Conservation (phyloP, 2,329 filamentous ascomycete species). For the Corynespora cassiicola region DNA sequence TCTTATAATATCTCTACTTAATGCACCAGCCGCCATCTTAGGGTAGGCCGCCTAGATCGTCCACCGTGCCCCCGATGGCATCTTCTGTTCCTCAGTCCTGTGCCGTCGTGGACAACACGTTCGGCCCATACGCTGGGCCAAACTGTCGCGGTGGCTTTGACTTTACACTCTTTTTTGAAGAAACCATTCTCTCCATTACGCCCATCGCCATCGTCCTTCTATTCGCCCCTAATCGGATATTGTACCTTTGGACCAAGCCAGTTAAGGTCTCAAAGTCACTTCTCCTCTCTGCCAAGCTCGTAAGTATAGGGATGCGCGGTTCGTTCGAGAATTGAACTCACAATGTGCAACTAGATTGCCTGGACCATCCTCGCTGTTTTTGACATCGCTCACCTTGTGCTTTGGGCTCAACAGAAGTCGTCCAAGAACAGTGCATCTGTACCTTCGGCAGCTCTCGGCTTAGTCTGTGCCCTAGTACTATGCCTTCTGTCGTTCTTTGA, state of each 20-base stretch:
- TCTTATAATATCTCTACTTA: slow-evolving; percentile 23
- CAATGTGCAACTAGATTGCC: slow-evolving; percentile 20
- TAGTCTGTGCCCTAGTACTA: slow-evolving; percentile 38
- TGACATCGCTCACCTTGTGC: slow-evolving; percentile 32
- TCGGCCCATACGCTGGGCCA: slow-evolving; percentile 38
- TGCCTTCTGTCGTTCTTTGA: slow-evolving; percentile 54
- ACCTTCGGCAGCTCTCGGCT: slow-evolving; percentile 32
- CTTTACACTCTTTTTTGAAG: slow-evolving; percentile 47
- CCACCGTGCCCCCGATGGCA: slow-evolving; percentile 23
- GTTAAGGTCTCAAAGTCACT: slow-evolving; percentile 30
- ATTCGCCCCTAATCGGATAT: slow-evolving; percentile 33
- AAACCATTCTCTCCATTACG: slow-evolving; percentile 39
- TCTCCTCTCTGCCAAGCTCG: slow-evolving; percentile 32
- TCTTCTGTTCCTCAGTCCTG: slow-evolving; percentile 22
- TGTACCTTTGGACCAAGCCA: slow-evolving; percentile 30
- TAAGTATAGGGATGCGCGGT: slow-evolving; percentile 14
- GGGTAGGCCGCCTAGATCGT: slow-evolving; percentile 26
- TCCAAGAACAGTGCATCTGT: slow-evolving; percentile 26
- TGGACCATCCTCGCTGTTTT: slow-evolving; percentile 32
- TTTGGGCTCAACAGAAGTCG: slow-evolving; percentile 28
- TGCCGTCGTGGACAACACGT: slow-evolving; percentile 34
- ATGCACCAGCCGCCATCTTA: slow-evolving; percentile 24
- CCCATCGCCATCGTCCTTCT: slow-evolving; percentile 37
- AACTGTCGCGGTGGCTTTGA: slow-evolving; percentile 45
- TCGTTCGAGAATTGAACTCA: slow-evolving; percentile 9